Percentiles rank a stretch among this genome's conserved stretches.
Conservation (phyloP, 1,139 yeast species). For the Debaryomycetaceae sp. region DNA sequence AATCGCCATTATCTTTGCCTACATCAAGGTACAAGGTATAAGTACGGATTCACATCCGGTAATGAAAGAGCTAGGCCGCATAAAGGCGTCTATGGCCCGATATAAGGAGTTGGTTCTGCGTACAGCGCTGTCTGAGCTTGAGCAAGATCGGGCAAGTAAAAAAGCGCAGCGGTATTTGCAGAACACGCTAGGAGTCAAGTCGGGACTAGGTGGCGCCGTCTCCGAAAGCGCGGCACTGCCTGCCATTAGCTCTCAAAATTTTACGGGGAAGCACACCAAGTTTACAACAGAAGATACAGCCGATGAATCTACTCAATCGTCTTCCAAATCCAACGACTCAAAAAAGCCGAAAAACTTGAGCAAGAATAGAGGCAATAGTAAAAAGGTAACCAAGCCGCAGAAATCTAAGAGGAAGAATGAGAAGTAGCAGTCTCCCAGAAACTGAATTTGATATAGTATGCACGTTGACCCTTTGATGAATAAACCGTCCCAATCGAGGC, state of each 20-base stretch:
- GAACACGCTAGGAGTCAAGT: slow-evolving; percentile 31
- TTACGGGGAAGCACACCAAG: slow-evolving; percentile 50
- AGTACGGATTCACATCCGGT: slow-evolving; percentile 52
- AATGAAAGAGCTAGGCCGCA: slow-evolving; percentile 59
- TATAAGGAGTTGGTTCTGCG: slow-evolving; percentile 33
- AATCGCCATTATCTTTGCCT: slow-evolving; percentile 40
- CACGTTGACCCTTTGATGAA: no score
- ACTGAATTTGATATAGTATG: no score
- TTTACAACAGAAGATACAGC: slow-evolving; percentile 22
- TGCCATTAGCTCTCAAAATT: slow-evolving; percentile 48
- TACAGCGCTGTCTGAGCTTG: slow-evolving; percentile 6
- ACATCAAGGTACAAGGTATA: slow-evolving; percentile 49
- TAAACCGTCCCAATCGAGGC: no score
- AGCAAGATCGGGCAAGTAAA: slow-evolving; percentile 10
- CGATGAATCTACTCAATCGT: neutral
- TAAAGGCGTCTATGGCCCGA: slow-evolving; percentile 58
- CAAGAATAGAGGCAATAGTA: neutral
- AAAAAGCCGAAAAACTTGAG: slow-evolving; percentile 1
- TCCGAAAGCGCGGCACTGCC: slow-evolving; percentile 25
- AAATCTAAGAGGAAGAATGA: neutral
- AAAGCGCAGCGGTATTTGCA: slow-evolving; percentile 34
- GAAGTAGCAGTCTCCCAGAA: neutral
- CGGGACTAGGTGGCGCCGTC: slow-evolving; percentile 21
- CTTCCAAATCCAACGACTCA: slow-evolving; percentile 3
- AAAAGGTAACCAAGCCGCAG: slow-evolving; percentile 1